Evolutionary conservation across 1,284 basidiomycete species (phyloP).

Genomic region (Melampsora abietis-canadensis): DNA sequence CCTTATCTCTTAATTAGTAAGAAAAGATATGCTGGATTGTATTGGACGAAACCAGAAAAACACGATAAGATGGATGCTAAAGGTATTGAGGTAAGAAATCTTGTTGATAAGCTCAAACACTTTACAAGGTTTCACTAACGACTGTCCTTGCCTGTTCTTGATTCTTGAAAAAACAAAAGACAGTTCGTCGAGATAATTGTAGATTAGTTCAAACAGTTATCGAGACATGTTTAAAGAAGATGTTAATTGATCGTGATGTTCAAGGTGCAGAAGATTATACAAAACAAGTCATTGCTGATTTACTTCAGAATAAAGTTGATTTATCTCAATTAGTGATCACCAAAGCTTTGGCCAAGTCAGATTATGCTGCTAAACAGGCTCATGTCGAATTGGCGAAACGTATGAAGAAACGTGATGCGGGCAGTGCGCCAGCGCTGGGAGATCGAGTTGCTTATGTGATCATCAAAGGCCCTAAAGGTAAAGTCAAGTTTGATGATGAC

Average conservation of each 20-base stretch:
- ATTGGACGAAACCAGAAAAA: conserved; percentile 89
- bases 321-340: conserved; percentile 98
- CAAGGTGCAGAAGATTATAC: conserved; percentile 89
- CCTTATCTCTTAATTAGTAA: conserved; percentile 94
- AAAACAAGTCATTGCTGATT: conserved; percentile 84
- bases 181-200: conserved; percentile 92
- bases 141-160: conserved; percentile 22
- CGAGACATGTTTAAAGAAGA: conserved; percentile 90
- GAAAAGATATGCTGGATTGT: conserved; percentile 91
- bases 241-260: conserved; percentile 90
- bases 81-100: conserved; percentile 77
- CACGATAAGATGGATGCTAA: conserved; percentile 99
- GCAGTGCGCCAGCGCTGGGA: conserved; percentile 77
- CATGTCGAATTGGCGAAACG: conserved; percentile 89
- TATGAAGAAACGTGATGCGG: conserved; percentile 91
- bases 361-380: conserved; percentile 85
- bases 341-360: conserved; percentile 84
- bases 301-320: conserved; percentile 90
- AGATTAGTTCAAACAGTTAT: conserved; percentile 92
- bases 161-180: conserved; percentile 61
- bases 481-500: conserved; percentile 12
- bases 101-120: conserved; percentile 18
- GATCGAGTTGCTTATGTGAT: conserved; percentile 97
- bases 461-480: conserved; percentile 87
- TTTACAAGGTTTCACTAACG: neutral